Base-by-base conservation (phyloP, 345 rosid species). In the Brassica cretica region DNA sequence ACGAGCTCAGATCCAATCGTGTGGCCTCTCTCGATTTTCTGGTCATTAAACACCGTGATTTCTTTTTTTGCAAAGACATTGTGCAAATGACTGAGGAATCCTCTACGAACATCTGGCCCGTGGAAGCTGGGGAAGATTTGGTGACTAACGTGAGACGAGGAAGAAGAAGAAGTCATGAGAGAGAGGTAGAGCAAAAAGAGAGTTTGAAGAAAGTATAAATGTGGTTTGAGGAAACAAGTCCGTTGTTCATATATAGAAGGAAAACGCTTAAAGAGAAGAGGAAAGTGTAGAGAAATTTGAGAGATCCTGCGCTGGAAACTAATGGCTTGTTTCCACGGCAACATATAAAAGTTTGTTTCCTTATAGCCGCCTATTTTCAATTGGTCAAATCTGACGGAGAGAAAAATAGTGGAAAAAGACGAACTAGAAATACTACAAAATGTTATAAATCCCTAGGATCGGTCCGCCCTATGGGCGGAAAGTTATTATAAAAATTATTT, bases 1-100 rank as follows among this genome's bases (percentile, higher is more conserved):
- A 16, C 4, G 4, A 72, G 76, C 5, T 6, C 27, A 41, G 41
- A 35, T 5, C 16, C 29, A 3, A 72, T 25, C 6, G 11, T 15
- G 0, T 44, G 25, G 49, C 75, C 44, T 46, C 75, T 62, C 55
- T 68, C 16, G 1, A 76, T 60, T 7, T 62, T 53, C 5, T 72
- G 39, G 15, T 72, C 76, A 0, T 61, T 41, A 41, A 72, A 72
- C 18, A 7, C 3, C 0, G 7, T n/a, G 66, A 72, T 44, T 41
- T 56, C 29, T 8, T 27, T 61, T 11, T 5, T 39, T 10, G n/a
- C 16, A 15, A 72, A 72, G 27, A 9, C 27, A n/a, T 3, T 2
- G 29, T 25, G 68, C 15, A 72, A 10, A 44, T 72, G 76, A 61
- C 68, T 72, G 12, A 72, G 76, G 32, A 72, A 41, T 0, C 24